Conservation (phyloP, 2,329 filamentous ascomycete species). For the Trichoderma oligosporum region DNA sequence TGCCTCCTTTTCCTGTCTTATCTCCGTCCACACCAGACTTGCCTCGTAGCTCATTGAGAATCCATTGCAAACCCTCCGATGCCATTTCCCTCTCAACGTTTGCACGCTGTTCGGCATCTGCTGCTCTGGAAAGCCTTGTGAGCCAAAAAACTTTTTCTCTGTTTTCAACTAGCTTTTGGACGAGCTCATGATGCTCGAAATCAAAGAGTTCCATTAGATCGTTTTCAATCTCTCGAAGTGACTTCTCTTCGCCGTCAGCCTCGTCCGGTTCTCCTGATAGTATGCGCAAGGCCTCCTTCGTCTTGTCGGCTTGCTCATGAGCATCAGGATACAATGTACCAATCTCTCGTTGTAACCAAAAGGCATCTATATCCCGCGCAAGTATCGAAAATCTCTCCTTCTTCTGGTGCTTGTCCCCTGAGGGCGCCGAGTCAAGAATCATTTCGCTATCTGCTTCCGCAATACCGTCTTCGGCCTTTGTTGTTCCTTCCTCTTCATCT, state of each 20-base stretch:
- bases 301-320: constrained; percentile 91
- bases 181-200: constrained; percentile 91
- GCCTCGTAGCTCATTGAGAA: constrained; percentile 83
- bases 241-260: constrained; percentile 72
- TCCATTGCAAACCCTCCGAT: constrained; percentile 78
- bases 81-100: constrained; percentile 87
- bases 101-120: constrained; percentile 70
- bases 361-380: constrained; percentile 90
- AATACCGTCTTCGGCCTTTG: constrained; percentile 49
- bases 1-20: constrained; percentile 68
- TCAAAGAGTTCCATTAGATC: constrained; percentile 98
- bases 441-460: constrained; percentile 73
- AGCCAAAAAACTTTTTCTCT: constrained; percentile 95
- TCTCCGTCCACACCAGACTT: constrained; percentile 58
- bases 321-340: constrained; percentile 85
- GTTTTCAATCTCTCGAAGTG: constrained; percentile 91
- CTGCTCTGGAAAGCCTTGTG: constrained; percentile 77
- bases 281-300: constrained; percentile 75
- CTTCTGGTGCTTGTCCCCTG: constrained; percentile 44
- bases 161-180: constrained; percentile 86
- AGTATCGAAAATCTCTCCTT: constrained; percentile 63
- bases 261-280: constrained; percentile 71
- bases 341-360: constrained; percentile 93
- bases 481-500: constrained; percentile 57
- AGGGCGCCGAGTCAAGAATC: constrained; percentile 67